phyloP scores from a whole-genome alignment of 1,284 basidiomycete genomes.

The Trametes pubescens region DNA sequence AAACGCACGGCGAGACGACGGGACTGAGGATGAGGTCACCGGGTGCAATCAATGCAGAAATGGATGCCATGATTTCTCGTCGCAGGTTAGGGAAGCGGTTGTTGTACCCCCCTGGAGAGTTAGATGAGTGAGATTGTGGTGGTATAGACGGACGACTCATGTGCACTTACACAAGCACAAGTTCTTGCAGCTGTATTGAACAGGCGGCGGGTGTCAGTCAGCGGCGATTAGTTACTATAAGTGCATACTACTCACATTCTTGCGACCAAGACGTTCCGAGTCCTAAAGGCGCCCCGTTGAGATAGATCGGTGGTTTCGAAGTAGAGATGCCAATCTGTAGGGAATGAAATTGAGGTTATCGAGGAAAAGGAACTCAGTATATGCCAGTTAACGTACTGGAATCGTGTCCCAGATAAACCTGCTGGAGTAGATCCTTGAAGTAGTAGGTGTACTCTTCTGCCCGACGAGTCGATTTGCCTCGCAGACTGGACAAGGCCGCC shows the following conservation, averaged over 20 bases:
- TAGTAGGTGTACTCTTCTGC: constrained; percentile 34
- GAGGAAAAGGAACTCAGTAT: background rate
- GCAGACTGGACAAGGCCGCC: background rate
- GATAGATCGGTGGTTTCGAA: constrained; percentile 41
- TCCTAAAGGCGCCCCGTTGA: constrained; percentile 25
- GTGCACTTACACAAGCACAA: constrained; percentile 46
- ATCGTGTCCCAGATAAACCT: constrained; percentile 41
- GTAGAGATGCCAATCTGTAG: constrained; percentile 38
- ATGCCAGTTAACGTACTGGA: background rate
- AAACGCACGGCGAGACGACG: constrained; percentile 24
- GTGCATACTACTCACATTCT: constrained; percentile 48
- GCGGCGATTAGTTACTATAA: background rate
- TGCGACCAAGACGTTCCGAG: constrained; percentile 46
- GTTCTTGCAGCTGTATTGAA: constrained; percentile 45
- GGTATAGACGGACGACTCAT: background rate
- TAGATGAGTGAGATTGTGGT: background rate
- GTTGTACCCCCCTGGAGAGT: constrained; percentile 51
- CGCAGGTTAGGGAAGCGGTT: constrained; percentile 36
- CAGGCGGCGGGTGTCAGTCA: background rate
- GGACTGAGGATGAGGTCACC: constrained; percentile 32
- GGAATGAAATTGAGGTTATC: background rate
- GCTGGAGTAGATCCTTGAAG: constrained; percentile 43
- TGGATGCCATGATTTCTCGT: constrained; percentile 37
- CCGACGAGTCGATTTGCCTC: constrained; percentile 17
- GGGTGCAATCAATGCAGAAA: constrained; percentile 41